Conservation (phyloP, 768 basidiomycete genomes). For the Mrakia frigida region DNA sequence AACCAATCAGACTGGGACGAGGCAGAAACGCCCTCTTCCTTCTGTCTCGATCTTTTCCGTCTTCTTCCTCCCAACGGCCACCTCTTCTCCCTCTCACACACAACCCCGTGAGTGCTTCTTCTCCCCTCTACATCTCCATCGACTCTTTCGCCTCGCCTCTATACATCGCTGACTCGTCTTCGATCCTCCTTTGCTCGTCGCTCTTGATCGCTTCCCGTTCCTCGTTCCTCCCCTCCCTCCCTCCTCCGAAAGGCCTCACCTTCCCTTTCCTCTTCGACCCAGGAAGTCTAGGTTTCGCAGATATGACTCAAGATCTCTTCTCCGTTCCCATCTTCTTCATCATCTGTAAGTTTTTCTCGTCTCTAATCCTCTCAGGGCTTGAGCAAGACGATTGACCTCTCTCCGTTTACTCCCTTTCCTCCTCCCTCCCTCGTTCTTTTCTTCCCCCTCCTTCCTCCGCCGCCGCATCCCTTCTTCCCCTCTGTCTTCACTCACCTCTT, state of each 20-base stretch:
- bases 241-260: no score
- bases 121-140: no score
- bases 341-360: slow-evolving; percentile 39
- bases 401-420: not conserved
- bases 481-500: not conserved
- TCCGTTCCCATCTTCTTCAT: slow-evolving; percentile 94
- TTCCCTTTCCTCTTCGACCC: not conserved
- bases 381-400: not conserved
- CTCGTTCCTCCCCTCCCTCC: not conserved
- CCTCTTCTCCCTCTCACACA: not conserved
- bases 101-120: not conserved
- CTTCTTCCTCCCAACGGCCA: not conserved
- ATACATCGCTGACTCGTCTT: not conserved
- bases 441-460: not conserved
- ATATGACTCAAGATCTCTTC: slow-evolving; percentile 71
- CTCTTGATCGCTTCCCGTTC: not conserved
- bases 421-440: not conserved
- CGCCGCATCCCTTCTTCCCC: not conserved
- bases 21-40: no score
- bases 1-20: no score
- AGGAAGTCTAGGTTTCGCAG: slow-evolving; percentile 10
- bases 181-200: not conserved
- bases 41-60: not conserved
- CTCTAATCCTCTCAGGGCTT: not conserved
- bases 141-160: no score